These are phyloP conservation scores for Candida takata DNA, from an alignment of 805 yeast species.

Conservation along the genomic window DNA sequence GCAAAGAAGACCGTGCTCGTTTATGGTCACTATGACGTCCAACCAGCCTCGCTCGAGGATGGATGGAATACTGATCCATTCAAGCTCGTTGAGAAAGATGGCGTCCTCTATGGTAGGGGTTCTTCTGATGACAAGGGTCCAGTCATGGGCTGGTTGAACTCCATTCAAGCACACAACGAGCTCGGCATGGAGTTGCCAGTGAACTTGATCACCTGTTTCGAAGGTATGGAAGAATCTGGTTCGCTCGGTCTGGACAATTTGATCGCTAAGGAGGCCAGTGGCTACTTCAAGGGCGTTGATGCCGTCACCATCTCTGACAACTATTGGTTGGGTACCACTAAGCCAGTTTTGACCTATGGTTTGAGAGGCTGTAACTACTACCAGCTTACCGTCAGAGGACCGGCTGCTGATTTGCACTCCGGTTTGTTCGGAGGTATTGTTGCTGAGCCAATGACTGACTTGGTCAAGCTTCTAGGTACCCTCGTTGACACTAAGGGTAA, in stretches of 20 bases:
- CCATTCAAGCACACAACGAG: slow-evolving; percentile 81
- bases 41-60: slow-evolving; percentile 87
- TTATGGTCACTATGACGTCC: slow-evolving; percentile 98
- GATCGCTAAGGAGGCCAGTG: slow-evolving; percentile 68
- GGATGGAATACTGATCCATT: slow-evolving; percentile 98
- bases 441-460: slow-evolving; percentile 96
- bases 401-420: slow-evolving; percentile 94
- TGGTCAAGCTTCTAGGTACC: slow-evolving; percentile 66
- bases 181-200: slow-evolving; percentile 88
- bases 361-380: slow-evolving; percentile 95
- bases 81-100: slow-evolving; percentile 59
- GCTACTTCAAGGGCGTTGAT: slow-evolving; percentile 82
- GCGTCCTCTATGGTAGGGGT: slow-evolving; percentile 83
- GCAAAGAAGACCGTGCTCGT: slow-evolving; percentile 80
- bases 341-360: slow-evolving; percentile 96
- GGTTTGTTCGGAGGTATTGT: slow-evolving; percentile 97
- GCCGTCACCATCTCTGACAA: slow-evolving; percentile 95
- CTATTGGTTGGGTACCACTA: slow-evolving; percentile 96
- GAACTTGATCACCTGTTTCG: slow-evolving; percentile 86
- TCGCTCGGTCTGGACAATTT: slow-evolving; percentile 84
- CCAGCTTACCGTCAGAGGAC: slow-evolving; percentile 76
- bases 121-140: slow-evolving; percentile 98
- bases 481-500: slow-evolving; percentile 79
- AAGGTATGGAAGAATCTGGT: slow-evolving; percentile 99
- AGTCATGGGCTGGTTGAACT: slow-evolving; percentile 93